phyloP scores from a whole-genome alignment of 345 rosid genomes.

The Eucalyptus victrix region DNA sequence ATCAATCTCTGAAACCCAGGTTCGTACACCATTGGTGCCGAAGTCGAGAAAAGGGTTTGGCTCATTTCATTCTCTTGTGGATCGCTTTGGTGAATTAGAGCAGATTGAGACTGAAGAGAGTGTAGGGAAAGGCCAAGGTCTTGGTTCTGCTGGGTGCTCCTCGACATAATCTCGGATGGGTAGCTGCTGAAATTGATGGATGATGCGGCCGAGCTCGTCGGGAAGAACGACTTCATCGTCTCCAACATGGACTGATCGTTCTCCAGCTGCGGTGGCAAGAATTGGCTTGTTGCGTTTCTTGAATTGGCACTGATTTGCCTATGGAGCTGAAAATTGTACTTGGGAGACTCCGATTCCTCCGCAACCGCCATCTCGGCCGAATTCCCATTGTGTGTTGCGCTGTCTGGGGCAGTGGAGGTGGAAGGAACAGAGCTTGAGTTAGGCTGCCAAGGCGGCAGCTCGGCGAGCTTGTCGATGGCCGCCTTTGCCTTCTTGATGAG shows the following conservation, averaged over 20 bases:
- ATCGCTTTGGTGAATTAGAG: neutral
- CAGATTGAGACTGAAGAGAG: neutral
- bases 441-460: constrained; percentile 38
- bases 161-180: constrained; percentile 24
- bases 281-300: constrained; percentile 7
- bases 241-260: neutral
- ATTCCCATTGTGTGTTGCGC: constrained; percentile 3
- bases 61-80: neutral
- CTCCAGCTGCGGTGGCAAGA: constrained; percentile 14
- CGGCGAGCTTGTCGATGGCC: constrained; percentile 60
- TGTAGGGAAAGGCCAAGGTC: constrained; percentile 4
- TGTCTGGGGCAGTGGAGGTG: neutral
- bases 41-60: neutral
- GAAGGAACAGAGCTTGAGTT: neutral
- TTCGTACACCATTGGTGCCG: constrained; percentile 13
- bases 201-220: constrained; percentile 32
- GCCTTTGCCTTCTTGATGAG: constrained; percentile 70
- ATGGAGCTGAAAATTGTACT: constrained; percentile 25
- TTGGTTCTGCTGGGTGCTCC: constrained; percentile 15
- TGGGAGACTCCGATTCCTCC: constrained; percentile 21
- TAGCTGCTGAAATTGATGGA: constrained; percentile 44
- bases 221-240: constrained; percentile 58
- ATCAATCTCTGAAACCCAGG: constrained; percentile 37
- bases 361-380: constrained; percentile 18
- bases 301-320: constrained; percentile 13